Conservation (phyloP, 2,329 filamentous ascomycete genomes). For the Talaromyces rugulosus region DNA sequence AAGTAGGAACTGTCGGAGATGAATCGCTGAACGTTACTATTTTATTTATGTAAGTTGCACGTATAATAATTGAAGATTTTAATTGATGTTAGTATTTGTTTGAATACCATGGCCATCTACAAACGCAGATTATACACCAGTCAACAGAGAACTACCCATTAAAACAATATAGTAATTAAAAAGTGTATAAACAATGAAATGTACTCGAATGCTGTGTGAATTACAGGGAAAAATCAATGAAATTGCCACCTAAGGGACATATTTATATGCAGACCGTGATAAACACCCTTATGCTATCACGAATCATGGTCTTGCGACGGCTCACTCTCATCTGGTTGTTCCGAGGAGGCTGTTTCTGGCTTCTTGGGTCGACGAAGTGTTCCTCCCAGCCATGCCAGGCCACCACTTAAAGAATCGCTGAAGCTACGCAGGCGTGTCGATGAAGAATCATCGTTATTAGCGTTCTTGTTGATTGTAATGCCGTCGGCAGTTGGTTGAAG, state of each 20-base stretch:
- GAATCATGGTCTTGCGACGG: not conserved
- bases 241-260: not conserved
- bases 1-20: too few relatives aligned
- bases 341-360: not conserved
- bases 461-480: conserved; percentile 4
- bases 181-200: not conserved
- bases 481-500: not conserved
- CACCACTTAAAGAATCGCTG: conserved; percentile 34
- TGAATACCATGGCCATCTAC: not conserved
- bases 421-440: conserved; percentile 30
- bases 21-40: too few relatives aligned
- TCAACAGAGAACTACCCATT: not conserved
- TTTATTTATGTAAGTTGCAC: too few relatives aligned
- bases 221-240: not conserved
- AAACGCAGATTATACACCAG: not conserved
- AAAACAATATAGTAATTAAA: not conserved
- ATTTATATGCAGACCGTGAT: not conserved
- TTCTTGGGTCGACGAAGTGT: conserved; percentile 21
- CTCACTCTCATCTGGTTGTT: not conserved
- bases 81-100: not conserved
- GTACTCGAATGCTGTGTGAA: not conserved
- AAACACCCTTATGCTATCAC: not conserved
- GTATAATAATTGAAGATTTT: too few relatives aligned
- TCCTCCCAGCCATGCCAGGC: conserved; percentile 33
- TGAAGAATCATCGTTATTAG: conserved; percentile 17